Evolutionary conservation across 805 yeast species (phyloP).

Genomic region (Wickerhamiella musiphila): DNA sequence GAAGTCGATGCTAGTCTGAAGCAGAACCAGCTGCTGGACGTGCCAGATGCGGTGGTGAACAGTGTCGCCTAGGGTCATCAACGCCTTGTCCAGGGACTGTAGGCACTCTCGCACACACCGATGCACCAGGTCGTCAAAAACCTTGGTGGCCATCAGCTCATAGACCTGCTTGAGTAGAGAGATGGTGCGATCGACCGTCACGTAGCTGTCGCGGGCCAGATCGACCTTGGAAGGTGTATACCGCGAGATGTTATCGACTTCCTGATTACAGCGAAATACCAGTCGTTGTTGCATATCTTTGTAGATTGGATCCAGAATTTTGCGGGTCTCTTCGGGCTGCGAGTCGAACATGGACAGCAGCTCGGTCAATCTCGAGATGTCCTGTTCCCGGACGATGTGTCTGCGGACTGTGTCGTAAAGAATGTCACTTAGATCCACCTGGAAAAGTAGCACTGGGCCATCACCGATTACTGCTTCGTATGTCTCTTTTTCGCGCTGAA

Average conservation of each 20-base stretch:
- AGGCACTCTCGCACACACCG: slow-evolving; percentile 68
- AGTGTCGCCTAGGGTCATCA: slow-evolving; percentile 10
- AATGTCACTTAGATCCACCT: slow-evolving; percentile 53
- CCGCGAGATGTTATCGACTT: slow-evolving; percentile 43
- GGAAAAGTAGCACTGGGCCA: slow-evolving; percentile 34
- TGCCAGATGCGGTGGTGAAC: slow-evolving; percentile 48
- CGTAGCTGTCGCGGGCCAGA: slow-evolving; percentile 20
- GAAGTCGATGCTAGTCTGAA: slow-evolving; percentile 57
- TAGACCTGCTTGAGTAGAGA: slow-evolving; percentile 59
- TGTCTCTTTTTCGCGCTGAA: slow-evolving; percentile 31
- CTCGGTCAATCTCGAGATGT: slow-evolving; percentile 55
- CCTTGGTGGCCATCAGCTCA: slow-evolving; percentile 53
- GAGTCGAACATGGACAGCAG: slow-evolving; percentile 19
- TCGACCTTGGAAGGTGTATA: slow-evolving; percentile 56
- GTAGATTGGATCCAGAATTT: slow-evolving; percentile 5
- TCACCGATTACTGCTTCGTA: slow-evolving; percentile 38
- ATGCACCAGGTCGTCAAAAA: slow-evolving; percentile 82
- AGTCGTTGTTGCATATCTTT: slow-evolving; percentile 48
- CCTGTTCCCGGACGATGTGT: slow-evolving; percentile 49
- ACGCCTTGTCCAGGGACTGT: slow-evolving; percentile 25
- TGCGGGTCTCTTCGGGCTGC: slow-evolving; percentile 11
- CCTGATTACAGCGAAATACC: slow-evolving; percentile 60
- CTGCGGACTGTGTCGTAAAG: slow-evolving; percentile 55
- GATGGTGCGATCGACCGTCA: slow-evolving; percentile 27
- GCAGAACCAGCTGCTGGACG: slow-evolving; percentile 50